Evolutionary conservation across 2,329 filamentous ascomycete genomes (phyloP).

Genomic region (Sclerotinia borealis): DNA sequence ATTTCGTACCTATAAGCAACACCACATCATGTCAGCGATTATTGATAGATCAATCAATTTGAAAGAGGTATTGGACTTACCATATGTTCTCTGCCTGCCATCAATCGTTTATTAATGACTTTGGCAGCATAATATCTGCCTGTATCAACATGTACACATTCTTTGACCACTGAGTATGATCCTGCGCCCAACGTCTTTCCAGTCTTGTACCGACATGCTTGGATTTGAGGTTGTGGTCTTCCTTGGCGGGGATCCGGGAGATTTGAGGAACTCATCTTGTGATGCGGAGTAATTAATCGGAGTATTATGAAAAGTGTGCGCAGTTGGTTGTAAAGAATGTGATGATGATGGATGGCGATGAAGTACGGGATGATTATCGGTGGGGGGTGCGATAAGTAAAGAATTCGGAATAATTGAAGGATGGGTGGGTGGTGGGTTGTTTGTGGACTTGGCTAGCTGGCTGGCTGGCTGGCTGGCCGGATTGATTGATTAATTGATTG

Average conservation of each 20-base stretch:
- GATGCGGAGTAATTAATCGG: not conserved
- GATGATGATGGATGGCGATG: not conserved
- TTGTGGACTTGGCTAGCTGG: no score
- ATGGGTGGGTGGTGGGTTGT: not conserved
- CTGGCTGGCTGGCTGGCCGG: not conserved
- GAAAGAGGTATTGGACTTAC: conserved; percentile 42
- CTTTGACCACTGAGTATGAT: conserved; percentile 97
- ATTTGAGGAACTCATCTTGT: conserved; percentile 5
- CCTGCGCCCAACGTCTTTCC: conserved; percentile 95
- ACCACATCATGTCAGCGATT: not conserved
- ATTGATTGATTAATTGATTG: not conserved
- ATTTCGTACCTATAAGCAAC: conserved; percentile 69
- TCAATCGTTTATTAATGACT: conserved; percentile 97
- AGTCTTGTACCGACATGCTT: conserved; percentile 97
- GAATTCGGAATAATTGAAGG: not conserved
- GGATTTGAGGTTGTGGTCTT: conserved; percentile 44
- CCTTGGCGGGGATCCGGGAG: conserved; percentile 12
- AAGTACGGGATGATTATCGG: not conserved
- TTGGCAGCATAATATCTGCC: conserved; percentile 98
- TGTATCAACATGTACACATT: conserved; percentile 97
- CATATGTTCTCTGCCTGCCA: conserved; percentile 98
- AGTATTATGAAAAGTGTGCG: not conserved
- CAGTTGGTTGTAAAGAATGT: not conserved
- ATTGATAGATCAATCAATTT: conserved; percentile 3
- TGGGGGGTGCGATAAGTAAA: not conserved